Conservation (phyloP, 805 yeast genomes). For the Candida anglica region DNA sequence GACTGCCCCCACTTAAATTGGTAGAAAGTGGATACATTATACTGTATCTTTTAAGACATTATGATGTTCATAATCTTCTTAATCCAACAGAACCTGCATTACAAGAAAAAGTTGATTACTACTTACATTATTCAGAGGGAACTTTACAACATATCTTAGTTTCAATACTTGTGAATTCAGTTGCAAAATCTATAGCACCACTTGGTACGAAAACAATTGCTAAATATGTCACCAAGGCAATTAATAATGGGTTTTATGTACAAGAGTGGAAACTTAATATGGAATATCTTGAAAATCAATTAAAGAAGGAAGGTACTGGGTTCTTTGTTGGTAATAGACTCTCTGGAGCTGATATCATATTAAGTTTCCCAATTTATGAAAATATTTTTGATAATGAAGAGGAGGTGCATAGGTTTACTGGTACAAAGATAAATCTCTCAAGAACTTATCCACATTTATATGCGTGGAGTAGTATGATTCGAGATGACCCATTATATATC, state of each 20-base stretch:
- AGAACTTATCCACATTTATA: constrained; percentile 32
- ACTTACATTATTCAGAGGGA: constrained; percentile 57
- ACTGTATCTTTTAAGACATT: constrained; percentile 32
- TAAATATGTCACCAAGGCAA: constrained; percentile 36
- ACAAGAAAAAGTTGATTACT: constrained; percentile 46
- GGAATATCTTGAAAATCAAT: constrained; percentile 23
- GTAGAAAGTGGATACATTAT: constrained; percentile 38
- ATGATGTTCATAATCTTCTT: constrained; percentile 26
- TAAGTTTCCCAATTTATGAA: constrained; percentile 34
- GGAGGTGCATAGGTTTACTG: constrained; percentile 29
- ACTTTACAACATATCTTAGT: constrained; percentile 50
- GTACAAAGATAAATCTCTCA: constrained; percentile 26
- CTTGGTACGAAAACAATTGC: constrained; percentile 45
- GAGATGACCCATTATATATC: constrained; percentile 28
- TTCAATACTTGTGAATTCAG: constrained; percentile 33
- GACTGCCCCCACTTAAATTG: constrained; percentile 26
- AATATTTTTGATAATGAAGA: constrained; percentile 33
- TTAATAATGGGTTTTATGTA: constrained; percentile 46
- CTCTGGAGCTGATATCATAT: constrained; percentile 36
- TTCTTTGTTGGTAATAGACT: constrained; percentile 34
- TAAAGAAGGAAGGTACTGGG: constrained; percentile 24
- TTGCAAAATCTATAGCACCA: constrained; percentile 43
- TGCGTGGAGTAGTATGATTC: constrained; percentile 32
- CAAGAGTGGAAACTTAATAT: constrained; percentile 41
- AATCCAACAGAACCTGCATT: constrained; percentile 31